These are phyloP conservation scores for Euphorbia tirucalli DNA, from an alignment of 345 rosid genomes.

Conservation along the genomic window DNA sequence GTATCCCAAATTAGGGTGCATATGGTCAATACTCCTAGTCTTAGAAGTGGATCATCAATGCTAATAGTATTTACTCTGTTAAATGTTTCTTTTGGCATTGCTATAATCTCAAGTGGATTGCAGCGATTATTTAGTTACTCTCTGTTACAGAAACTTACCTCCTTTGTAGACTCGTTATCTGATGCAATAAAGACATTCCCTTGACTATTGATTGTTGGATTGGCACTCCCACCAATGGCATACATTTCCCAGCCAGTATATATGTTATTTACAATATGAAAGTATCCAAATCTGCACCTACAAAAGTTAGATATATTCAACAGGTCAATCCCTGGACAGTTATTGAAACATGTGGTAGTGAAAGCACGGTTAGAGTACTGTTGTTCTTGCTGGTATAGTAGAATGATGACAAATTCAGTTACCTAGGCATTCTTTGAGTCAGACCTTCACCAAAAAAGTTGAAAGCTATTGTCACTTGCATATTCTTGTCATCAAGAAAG, in stretches of 20 bases:
- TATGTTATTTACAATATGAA: slow-evolving; percentile 24
- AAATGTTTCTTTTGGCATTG: not conserved
- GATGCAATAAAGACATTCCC: slow-evolving; percentile 21
- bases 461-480: slow-evolving; percentile 29
- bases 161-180: slow-evolving; percentile 7
- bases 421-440: slow-evolving; percentile 36
- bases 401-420: not conserved
- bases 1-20: not conserved
- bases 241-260: slow-evolving; percentile 19
- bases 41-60: not conserved
- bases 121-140: no score
- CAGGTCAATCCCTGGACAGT: not conserved
- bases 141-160: slow-evolving; percentile 7
- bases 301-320: not conserved
- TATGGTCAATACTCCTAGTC: not conserved
- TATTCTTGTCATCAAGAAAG: slow-evolving; percentile 15
- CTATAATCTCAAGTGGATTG: no score
- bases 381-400: not conserved
- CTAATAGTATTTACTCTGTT: not conserved
- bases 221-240: slow-evolving; percentile 21
- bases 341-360: not conserved
- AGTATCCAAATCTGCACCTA: slow-evolving; percentile 26
- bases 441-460: slow-evolving; percentile 25
- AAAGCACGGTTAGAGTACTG: not conserved
- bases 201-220: slow-evolving; percentile 23